Conservation (phyloP, 1,284 basidiomycete genomes). For the Hortiboletus rubellus region DNA sequence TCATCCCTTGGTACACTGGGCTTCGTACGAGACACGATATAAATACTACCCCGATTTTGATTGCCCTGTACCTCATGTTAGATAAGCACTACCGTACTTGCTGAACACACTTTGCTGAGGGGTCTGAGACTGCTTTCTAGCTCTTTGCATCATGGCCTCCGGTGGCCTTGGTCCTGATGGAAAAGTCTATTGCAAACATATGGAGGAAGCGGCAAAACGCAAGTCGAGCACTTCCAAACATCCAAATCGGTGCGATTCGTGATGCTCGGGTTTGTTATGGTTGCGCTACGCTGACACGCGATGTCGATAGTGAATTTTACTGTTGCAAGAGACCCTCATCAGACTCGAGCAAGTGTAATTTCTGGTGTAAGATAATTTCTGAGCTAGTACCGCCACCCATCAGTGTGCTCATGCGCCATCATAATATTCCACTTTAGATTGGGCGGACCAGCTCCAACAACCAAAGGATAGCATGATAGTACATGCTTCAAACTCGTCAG, state of each 20-base stretch:
- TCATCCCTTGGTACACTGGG: slow-evolving; percentile 70
- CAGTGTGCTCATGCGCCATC: not conserved
- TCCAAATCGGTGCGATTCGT: slow-evolving; percentile 24
- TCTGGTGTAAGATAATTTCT: slow-evolving; percentile 21
- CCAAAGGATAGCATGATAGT: not conserved
- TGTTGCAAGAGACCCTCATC: slow-evolving; percentile 23
- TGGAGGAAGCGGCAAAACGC: slow-evolving; percentile 28
- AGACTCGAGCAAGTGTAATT: slow-evolving; percentile 18
- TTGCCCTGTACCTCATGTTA: slow-evolving; percentile 14
- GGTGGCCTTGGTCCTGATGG: slow-evolving; percentile 12
- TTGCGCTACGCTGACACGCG: slow-evolving; percentile 5
- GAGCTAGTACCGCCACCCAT: not conserved
- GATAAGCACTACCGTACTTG: slow-evolving; percentile 21
- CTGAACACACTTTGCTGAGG: not conserved
- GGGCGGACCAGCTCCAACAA: slow-evolving; percentile 20
- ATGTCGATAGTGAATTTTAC: slow-evolving; percentile 24
- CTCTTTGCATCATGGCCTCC: slow-evolving; percentile 19
- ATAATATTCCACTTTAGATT: slow-evolving; percentile 11
- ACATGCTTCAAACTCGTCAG: not conserved
- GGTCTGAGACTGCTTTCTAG: not conserved
- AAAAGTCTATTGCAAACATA: slow-evolving; percentile 28
- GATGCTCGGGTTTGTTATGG: not conserved
- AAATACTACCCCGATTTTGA: slow-evolving; percentile 1
- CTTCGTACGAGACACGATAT: slow-evolving; percentile 59
- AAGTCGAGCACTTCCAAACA: slow-evolving; percentile 20